Percentiles rank a stretch among this genome's conserved stretches.
These are phyloP conservation scores for Hypomyces perniciosus DNA, from an alignment of 2,329 filamentous ascomycete genomes.

Conservation along the genomic window DNA sequence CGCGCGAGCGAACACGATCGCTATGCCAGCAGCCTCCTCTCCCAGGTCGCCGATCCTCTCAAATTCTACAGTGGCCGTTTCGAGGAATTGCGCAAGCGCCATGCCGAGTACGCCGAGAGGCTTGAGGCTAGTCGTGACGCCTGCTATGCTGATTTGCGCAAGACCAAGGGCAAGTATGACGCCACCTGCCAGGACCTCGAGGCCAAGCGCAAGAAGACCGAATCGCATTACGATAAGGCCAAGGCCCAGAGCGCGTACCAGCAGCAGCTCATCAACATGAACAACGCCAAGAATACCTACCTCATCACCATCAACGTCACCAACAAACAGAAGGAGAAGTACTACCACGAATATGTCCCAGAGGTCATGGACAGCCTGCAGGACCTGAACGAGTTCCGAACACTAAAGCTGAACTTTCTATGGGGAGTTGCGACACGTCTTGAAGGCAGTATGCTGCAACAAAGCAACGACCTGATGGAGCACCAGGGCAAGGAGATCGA, in stretches of 20 bases:
- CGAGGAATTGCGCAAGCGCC: conserved; percentile 87
- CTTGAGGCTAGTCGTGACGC: conserved; percentile 83
- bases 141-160: conserved; percentile 78
- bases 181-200: conserved; percentile 90
- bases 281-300: conserved; percentile 98
- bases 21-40: conserved; percentile 71
- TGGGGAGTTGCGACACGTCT: conserved; percentile 78
- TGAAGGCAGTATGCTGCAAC: conserved; percentile 71
- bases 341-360: conserved; percentile 94
- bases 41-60: conserved; percentile 79
- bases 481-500: conserved; percentile 75
- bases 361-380: conserved; percentile 91
- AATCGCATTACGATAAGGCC: conserved; percentile 86
- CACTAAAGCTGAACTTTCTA: conserved; percentile 73
- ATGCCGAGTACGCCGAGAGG: conserved; percentile 81
- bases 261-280: conserved; percentile 90
- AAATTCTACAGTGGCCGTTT: conserved; percentile 68
- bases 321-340: conserved; percentile 95
- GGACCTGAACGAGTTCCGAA: conserved; percentile 85
- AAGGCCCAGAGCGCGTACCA: conserved; percentile 91
- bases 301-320: conserved; percentile 93
- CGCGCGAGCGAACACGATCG: conserved; percentile 85
- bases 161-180: conserved; percentile 91
- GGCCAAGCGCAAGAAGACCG: conserved; percentile 87
- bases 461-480: conserved; percentile 65